Base-by-base conservation (phyloP, 139 green algal species). In the Bryopsis sp. region DNA sequence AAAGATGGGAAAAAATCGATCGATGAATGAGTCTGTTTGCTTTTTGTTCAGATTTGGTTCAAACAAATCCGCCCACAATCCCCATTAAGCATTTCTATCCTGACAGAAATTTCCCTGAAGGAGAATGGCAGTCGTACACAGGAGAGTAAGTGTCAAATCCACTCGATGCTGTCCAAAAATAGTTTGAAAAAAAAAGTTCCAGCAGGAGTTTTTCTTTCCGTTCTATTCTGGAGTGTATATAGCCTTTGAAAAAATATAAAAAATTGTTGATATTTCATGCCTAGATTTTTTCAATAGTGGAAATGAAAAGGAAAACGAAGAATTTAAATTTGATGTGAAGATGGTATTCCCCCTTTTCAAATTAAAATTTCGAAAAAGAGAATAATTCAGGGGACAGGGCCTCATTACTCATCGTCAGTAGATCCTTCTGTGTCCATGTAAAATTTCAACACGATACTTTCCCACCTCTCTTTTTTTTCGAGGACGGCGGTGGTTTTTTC, bases 51-150 rank as follows among this genome's bases (percentile, higher is more conserved):
- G n/a, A n/a, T n/a, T n/a, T n/a, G 31, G 29, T 26, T 28, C 94
- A 99, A 76, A 98, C 94, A 1, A 76, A 83, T 26, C 94, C 94
- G 0, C 94, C 94, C 28, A 86, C 65, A 24, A 76, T 99, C 3
- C 92, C 94, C 0, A 81, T 99, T 2, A 74, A 76, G 24, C 36
- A 92, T 50, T 78, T 99, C 0, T 98, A 95, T 78, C 85, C 85
- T 4, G 67, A 73, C 3, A 90, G 86, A 28, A 71, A 75, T 38
- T 84, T 84, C 57, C 92, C 93, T 1, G 79, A 89, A 71, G 90
- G 88, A 0, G 87, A 97, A 74, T 82, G 85, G 72, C 84, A 92
- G 68, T 76, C 72, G 2, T 96, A 97, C 78, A 82, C 80, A 34
- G 83, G 92, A 2, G 82, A 92, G 80, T 85, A 67, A 61, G 76